phyloP scores from a whole-genome alignment of 2,329 filamentous ascomycete genomes.

The Clonostachys sp. region DNA sequence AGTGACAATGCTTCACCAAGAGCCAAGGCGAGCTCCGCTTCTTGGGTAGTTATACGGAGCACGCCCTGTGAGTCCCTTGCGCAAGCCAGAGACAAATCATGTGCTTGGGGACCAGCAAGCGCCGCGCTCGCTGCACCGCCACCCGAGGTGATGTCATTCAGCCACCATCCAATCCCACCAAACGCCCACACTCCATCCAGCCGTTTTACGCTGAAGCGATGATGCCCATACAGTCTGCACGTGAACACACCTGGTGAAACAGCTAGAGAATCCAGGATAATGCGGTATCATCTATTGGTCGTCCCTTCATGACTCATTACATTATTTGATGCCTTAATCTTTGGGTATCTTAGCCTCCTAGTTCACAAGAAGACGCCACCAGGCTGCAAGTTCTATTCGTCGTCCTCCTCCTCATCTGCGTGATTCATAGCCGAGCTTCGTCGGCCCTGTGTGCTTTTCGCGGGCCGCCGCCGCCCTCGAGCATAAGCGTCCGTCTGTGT shows the following conservation, averaged over 20 bases:
- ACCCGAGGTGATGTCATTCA: conserved; percentile 20
- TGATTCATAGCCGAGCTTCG: conserved; percentile 18
- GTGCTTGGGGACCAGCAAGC: too few species aligned
- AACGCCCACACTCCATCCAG: conserved; percentile 1
- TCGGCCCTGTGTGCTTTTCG: conserved; percentile 9
- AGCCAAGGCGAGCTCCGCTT: too few species aligned
- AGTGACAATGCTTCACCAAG: background rate
- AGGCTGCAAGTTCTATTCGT: conserved; percentile 12
- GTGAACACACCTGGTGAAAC: too few species aligned
- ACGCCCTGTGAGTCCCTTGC: too few species aligned
- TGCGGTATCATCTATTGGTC: too few species aligned
- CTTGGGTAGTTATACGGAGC: too few species aligned
- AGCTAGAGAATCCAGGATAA: too few species aligned
- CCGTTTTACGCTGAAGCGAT: background rate
- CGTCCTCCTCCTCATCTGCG: conserved; percentile 15
- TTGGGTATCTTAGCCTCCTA: too few species aligned
- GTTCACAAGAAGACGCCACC: conserved; percentile 3
- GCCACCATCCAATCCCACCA: conserved; percentile 5
- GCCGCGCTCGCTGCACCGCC: conserved; percentile 15
- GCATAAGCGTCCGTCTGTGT: conserved; percentile 48
- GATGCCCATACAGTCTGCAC: background rate
- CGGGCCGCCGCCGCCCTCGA: conserved; percentile 27
- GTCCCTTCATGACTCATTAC: too few species aligned
- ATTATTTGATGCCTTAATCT: too few species aligned
- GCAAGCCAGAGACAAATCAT: too few species aligned